phyloP scores from a whole-genome alignment of 805 yeast species.

The Metschnikowia lunata region DNA sequence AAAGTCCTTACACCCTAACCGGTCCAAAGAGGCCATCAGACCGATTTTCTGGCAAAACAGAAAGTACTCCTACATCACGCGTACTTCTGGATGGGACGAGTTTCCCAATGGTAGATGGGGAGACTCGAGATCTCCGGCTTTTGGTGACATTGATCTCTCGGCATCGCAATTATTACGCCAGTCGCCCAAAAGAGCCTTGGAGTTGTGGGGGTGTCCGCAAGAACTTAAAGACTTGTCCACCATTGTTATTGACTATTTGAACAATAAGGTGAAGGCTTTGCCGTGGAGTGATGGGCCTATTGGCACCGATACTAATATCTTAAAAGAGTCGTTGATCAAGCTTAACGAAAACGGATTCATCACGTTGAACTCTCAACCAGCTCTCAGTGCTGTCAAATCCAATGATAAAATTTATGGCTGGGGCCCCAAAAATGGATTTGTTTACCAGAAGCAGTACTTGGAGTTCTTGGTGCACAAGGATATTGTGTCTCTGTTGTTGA shows the following conservation, averaged over 20 bases:
- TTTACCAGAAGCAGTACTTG: slow-evolving; percentile 89
- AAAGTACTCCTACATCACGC: slow-evolving; percentile 79
- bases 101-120: slow-evolving; percentile 99
- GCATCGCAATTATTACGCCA: slow-evolving; percentile 80
- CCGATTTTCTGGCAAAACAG: slow-evolving; percentile 97
- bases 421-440: slow-evolving; percentile 93
- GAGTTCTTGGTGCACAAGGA: slow-evolving; percentile 75
- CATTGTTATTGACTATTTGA: slow-evolving; percentile 64
- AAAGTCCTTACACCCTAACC: slow-evolving; percentile 74
- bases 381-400: slow-evolving; percentile 74
- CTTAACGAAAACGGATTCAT: slow-evolving; percentile 65
- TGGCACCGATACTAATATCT: slow-evolving; percentile 65
- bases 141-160: slow-evolving; percentile 80
- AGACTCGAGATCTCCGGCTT: slow-evolving; percentile 95
- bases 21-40: slow-evolving; percentile 77
- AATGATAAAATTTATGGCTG: slow-evolving; percentile 75
- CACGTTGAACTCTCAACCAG: slow-evolving; percentile 93
- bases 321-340: slow-evolving; percentile 54
- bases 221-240: slow-evolving; percentile 53
- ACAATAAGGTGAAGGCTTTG: slow-evolving; percentile 65
- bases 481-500: slow-evolving; percentile 31
- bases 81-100: slow-evolving; percentile 96
- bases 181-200: slow-evolving; percentile 71
- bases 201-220: slow-evolving; percentile 84
- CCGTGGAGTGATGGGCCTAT: slow-evolving; percentile 97